phyloP scores from a whole-genome alignment of 2,329 filamentous ascomycete species.

The Sporothrix brunneoviolacea region DNA sequence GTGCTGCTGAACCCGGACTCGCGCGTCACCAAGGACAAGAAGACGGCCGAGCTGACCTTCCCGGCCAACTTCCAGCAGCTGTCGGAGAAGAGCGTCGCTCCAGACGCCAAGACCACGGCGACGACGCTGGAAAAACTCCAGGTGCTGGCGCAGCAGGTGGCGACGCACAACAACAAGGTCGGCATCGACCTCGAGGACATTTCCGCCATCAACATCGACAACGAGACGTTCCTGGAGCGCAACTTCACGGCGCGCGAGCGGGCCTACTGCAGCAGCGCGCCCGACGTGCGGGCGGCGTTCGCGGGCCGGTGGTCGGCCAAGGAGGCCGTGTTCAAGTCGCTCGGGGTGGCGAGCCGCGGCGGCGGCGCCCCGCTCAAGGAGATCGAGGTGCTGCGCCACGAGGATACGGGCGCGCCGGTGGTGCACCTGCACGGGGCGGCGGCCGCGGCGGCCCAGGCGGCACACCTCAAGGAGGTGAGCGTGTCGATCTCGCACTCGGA shows the following conservation, averaged over 20 bases:
- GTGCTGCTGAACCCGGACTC: slow-evolving; percentile 93
- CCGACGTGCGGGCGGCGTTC: slow-evolving; percentile 73
- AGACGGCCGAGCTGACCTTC: slow-evolving; percentile 72
- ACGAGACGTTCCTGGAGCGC: slow-evolving; percentile 87
- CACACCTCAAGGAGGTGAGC: slow-evolving; percentile 78
- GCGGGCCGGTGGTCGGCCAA: slow-evolving; percentile 96
- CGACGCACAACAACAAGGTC: slow-evolving; percentile 66
- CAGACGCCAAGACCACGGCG: slow-evolving; percentile 37
- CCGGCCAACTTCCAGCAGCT: slow-evolving; percentile 60
- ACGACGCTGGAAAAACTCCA: slow-evolving; percentile 71
- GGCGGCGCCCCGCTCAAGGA: slow-evolving; percentile 86
- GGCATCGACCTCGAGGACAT: slow-evolving; percentile 94
- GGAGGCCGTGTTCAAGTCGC: slow-evolving; percentile 96
- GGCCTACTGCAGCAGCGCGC: slow-evolving; percentile 69
- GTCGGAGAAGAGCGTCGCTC: slow-evolving; percentile 39
- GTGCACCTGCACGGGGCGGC: slow-evolving; percentile 83
- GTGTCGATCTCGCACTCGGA: slow-evolving; percentile 97
- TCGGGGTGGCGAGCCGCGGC: slow-evolving; percentile 80
- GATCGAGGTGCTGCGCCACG: slow-evolving; percentile 82
- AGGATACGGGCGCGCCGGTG: slow-evolving; percentile 72
- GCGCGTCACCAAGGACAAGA: slow-evolving; percentile 79
- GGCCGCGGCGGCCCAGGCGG: slow-evolving; percentile 72
- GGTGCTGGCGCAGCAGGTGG: slow-evolving; percentile 60
- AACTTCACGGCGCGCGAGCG: slow-evolving; percentile 88
- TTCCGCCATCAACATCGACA: slow-evolving; percentile 79